Evolutionary conservation across 805 yeast genomes (phyloP).

Genomic region (Scheffersomyces lignosus): DNA sequence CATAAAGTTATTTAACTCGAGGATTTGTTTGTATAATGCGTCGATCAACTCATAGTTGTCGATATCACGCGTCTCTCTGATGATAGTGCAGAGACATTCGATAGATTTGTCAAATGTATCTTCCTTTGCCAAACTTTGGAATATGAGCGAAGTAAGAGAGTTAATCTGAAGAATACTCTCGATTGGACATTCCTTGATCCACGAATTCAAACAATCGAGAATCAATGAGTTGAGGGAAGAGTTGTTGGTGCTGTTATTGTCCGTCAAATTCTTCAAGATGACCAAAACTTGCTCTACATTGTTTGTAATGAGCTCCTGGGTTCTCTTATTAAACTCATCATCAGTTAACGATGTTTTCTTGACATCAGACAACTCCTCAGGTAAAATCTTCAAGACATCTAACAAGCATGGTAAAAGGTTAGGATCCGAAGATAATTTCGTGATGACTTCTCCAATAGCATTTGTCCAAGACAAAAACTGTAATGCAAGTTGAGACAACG

Average conservation of each 20-base stretch:
- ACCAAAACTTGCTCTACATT: constrained; percentile 70
- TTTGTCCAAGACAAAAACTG: constrained; percentile 74
- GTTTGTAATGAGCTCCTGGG: constrained; percentile 58
- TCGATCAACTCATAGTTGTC: constrained; percentile 61
- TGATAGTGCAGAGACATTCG: constrained; percentile 80
- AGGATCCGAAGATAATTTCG: constrained; percentile 39
- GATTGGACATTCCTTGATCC: constrained; percentile 87
- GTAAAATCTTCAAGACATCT: constrained; percentile 82
- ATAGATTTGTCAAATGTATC: constrained; percentile 80
- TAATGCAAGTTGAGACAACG: constrained; percentile 78
- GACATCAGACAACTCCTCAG: constrained; percentile 84
- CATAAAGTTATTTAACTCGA: constrained; percentile 57
- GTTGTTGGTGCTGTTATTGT: constrained; percentile 13
- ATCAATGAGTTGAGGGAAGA: constrained; percentile 41
- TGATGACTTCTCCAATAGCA: constrained; percentile 68
- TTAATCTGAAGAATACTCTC: constrained; percentile 62
- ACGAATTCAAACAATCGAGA: constrained; percentile 77
- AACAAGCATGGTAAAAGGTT: constrained; percentile 51
- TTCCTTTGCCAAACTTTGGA: constrained; percentile 57
- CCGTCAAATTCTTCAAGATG: constrained; percentile 53
- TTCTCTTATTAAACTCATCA: constrained; percentile 71
- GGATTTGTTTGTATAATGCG: constrained; percentile 66
- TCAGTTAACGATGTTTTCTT: constrained; percentile 77
- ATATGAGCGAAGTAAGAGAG: constrained; percentile 67
- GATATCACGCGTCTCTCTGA: constrained; percentile 79